Conservation (phyloP, 495 filamentous ascomycete species). For the Pyronema domesticum region DNA sequence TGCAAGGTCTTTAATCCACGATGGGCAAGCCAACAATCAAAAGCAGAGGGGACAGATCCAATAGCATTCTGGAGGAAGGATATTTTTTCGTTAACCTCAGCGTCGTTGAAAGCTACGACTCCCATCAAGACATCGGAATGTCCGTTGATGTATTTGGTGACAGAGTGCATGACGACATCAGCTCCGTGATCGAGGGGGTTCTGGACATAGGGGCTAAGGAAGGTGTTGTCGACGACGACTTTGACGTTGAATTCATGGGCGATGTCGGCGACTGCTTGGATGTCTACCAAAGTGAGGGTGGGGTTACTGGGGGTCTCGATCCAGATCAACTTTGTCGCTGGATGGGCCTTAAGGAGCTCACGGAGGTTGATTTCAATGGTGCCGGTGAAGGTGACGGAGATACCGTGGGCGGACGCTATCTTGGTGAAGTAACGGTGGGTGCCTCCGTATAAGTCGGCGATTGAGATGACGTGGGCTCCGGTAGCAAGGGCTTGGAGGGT, state of each 20-base stretch:
- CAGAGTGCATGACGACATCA: conserved; percentile 94
- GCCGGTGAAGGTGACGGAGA: conserved; percentile 84
- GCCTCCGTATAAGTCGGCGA: conserved; percentile 93
- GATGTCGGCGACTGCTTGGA: conserved; percentile 57
- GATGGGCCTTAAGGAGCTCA: conserved; percentile 51
- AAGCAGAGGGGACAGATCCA: conserved; percentile 80
- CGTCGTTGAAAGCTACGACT: conserved; percentile 82
- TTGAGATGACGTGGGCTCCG: conserved; percentile 85
- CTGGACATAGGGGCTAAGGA: conserved; percentile 87
- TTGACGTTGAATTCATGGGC: conserved; percentile 78
- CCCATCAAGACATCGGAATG: conserved; percentile 98
- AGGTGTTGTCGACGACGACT: conserved; percentile 98
- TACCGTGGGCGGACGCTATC: conserved; percentile 84
- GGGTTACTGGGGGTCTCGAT: conserved; percentile 93
- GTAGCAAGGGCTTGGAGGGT: conserved; percentile 84
- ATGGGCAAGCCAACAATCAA: conserved; percentile 99
- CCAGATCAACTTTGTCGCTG: conserved; percentile 89
- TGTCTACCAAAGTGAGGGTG: conserved; percentile 80
- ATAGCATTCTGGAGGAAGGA: conserved; percentile 94
- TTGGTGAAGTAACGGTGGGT: conserved; percentile 98
- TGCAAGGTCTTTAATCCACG: conserved; percentile 94
- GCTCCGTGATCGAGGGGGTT: conserved; percentile 90
- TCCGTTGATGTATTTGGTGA: conserved; percentile 99
- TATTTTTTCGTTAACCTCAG: conserved; percentile 55
- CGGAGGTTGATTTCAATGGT: conserved; percentile 73